Evolutionary conservation across 208 protist species (phyloP), one percentile per base, ranked within the genome.

Genomic region (Trypanosoma platydactyli): DNA sequence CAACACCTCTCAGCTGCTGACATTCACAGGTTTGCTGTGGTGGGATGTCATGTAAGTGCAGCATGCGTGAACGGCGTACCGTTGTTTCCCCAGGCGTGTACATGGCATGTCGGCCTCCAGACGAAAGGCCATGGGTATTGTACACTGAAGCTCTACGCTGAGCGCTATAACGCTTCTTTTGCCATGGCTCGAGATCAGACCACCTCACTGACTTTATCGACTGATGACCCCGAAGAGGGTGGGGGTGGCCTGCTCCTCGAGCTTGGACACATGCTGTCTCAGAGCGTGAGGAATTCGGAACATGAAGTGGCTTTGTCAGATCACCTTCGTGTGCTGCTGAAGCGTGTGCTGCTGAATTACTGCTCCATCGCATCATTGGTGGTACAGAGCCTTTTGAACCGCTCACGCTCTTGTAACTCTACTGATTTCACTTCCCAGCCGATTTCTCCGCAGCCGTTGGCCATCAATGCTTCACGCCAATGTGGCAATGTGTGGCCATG

Each of bases 261-360:
- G 6, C n/a, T 68, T 35, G 24, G 16, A 13, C 25, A 27, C 22
- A 4, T 58, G 12, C 35, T 58, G 42, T 25, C 24, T 27, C 44
- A 62, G 22, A 25, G 27, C 33, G 29, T 38, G 1, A 11, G 24
- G 5, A 62, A 7, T 0, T 16, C 38, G 15, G 57, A 50, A 16
- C 35, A 71, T 16, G 42, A 30, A 20, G 12, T 30, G 25, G 20
- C 24, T 5, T 25, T 62, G 16, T 51, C 65, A 29, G 29, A 41
- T 41, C 20, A 52, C 2, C n/a, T 56, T 24, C 48, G 22, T 53
- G 13, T 69, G 33, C 13, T 41, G 42, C 20, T 71, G 42, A 71
- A 71, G 41, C 53, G 53, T 51, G 5, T 71, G n/a, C 15, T 62
- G 30, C 54, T 54, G 2, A 41, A 71, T 30, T 71, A 71, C 50